Evolutionary conservation across 495 filamentous ascomycete species (phyloP), one percentile per base, ranked within the genome.

Genomic region (Tuber magnatum): DNA sequence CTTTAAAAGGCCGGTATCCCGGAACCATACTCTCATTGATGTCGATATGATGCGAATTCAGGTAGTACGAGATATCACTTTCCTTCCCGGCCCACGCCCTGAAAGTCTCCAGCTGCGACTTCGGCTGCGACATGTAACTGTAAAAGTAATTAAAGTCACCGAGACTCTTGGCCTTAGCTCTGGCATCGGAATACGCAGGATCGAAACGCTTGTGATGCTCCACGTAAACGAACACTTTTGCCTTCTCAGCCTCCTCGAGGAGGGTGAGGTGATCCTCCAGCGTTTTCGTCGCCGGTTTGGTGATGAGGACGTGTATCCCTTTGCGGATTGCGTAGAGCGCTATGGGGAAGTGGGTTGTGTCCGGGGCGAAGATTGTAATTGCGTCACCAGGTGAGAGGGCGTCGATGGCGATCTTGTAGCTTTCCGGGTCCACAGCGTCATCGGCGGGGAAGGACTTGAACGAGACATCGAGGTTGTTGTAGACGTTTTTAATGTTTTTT

Each of bases 61-160:
- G 88, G 82, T 97, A 97, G 84, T 97, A 97, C 3, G 90, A 92
- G 80, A 97, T 97, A 84, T 97, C 94, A 46, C 90, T 93, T 80
- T 97, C 93, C 72, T 89, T 88, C 70, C 94, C 94, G 0, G 94
- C 94, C 94, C 94, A 97, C 0, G 94, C 92, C 84, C 93, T 95
- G 90, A 97, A 97, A 0, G 94, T 97, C 85, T 96, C 92, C 9
- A 97, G 87, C 85, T 97, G 94, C 32, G 84, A 90, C 83, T 97
- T 97, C 38, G 94, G 94, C 86, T 97, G 94, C 71, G 89, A 91
- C 94, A 97, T 97, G 86, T 97, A 97, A 77, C 88, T 91, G 86
- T 97, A 97, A 84, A 97, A 97, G 87, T 97, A 97, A 85, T 96
- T 97, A 88, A 97, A 97, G 83, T 97, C 92, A 71, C 94, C 94